Conservation (phyloP, 345 rosid species). For the Boechera divaricarpa region DNA sequence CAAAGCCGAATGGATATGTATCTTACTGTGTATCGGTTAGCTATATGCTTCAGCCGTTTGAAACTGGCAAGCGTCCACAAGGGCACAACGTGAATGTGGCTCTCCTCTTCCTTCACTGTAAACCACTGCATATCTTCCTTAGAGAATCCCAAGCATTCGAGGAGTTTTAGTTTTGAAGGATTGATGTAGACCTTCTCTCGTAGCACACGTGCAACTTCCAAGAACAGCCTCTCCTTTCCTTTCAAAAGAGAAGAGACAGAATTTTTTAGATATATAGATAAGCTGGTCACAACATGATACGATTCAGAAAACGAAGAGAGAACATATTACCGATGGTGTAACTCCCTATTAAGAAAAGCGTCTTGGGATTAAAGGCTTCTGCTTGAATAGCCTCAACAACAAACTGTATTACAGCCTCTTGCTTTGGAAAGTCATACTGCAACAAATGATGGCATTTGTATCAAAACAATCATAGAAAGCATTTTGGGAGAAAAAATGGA, state of each 20-base stretch:
- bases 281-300: background rate
- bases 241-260: conserved; percentile 24
- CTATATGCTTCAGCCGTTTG: conserved; percentile 80
- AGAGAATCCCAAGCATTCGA: conserved; percentile 77
- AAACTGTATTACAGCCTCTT: conserved; percentile 90
- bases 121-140: conserved; percentile 91
- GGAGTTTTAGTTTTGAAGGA: conserved; percentile 67
- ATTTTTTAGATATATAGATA: background rate
- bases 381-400: conserved; percentile 97
- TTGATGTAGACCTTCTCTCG: conserved; percentile 71
- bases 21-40: conserved; percentile 81
- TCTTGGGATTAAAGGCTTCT: conserved; percentile 85
- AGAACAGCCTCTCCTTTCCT: conserved; percentile 94
- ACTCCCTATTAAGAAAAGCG: conserved; percentile 91
- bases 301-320: conserved; percentile 3
- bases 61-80: conserved; percentile 98
- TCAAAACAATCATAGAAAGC: background rate
- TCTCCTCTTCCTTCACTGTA: conserved; percentile 78
- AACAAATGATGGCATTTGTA: conserved; percentile 32
- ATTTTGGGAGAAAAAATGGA: background rate
- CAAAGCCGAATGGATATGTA: conserved; percentile 7
- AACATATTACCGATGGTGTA: conserved; percentile 77
- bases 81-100: conserved; percentile 93
- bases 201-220: conserved; percentile 89
- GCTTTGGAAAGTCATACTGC: conserved; percentile 97